phyloP scores from a whole-genome alignment of 768 basidiomycete genomes.

The Rhizopogon vinicolor region DNA sequence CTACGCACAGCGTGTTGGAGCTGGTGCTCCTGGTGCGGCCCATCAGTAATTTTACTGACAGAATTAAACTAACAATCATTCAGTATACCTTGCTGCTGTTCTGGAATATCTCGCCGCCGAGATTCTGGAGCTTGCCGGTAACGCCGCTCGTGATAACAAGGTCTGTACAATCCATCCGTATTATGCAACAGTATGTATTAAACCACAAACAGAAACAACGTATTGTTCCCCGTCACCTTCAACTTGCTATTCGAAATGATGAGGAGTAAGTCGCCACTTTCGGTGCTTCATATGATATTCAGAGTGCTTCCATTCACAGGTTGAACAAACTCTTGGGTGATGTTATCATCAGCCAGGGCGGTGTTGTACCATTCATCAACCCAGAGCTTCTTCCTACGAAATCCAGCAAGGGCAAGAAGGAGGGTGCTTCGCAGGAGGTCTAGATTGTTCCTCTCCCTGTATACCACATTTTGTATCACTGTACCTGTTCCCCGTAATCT shows the following conservation, averaged over 20 bases:
- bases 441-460: conserved; percentile 22
- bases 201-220: conserved; percentile 47
- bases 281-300: background rate
- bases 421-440: conserved; percentile 46
- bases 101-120: conserved; percentile 87
- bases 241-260: conserved; percentile 73
- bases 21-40: conserved; percentile 58
- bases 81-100: conserved; percentile 81
- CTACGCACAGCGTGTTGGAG: conserved; percentile 67
- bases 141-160: conserved; percentile 74
- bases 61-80: background rate
- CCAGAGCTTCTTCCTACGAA: conserved; percentile 42
- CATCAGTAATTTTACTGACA: background rate
- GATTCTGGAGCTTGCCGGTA: conserved; percentile 81
- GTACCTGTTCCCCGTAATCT: conserved; percentile 23
- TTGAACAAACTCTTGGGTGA: conserved; percentile 53
- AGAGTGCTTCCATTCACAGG: conserved; percentile 22
- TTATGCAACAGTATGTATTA: background rate
- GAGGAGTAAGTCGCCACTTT: conserved; percentile 47
- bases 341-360: conserved; percentile 73
- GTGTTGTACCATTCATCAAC: conserved; percentile 67
- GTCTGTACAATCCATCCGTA: conserved; percentile 3
- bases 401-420: conserved; percentile 44
- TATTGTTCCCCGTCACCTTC: conserved; percentile 76
- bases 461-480: conserved; percentile 15